phyloP scores from a whole-genome alignment of 306 rosid species.

The Aeschynomene evenia region DNA sequence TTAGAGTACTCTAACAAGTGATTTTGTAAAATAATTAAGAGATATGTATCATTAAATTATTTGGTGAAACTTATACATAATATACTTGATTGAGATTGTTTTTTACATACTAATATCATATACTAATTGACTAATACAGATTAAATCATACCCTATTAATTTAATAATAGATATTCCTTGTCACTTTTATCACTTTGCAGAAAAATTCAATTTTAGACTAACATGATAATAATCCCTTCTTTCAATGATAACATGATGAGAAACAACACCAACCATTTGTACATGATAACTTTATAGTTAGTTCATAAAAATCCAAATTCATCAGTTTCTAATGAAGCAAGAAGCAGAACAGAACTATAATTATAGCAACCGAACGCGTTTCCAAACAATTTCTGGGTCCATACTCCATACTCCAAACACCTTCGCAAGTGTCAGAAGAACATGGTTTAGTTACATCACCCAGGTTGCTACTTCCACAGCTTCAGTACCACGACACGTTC shows the following conservation, averaged over 20 bases:
- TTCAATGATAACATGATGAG: not conserved
- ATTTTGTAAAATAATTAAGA: no score
- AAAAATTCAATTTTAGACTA: no score
- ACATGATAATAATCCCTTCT: not conserved
- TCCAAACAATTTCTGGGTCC: slow-evolving; percentile 38
- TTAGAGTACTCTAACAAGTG: no score
- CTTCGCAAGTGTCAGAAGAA: slow-evolving; percentile 26
- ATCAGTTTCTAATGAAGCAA: not conserved
- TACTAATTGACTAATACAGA: no score
- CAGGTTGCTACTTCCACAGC: not conserved
- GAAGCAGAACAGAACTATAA: not conserved
- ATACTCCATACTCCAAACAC: not conserved
- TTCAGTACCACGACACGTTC: not conserved
- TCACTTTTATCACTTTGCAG: no score
- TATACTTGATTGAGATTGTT: no score
- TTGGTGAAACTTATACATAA: no score
- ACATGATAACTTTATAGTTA: not conserved
- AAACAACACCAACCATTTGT: not conserved
- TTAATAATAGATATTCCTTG: not conserved
- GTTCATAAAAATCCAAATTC: not conserved
- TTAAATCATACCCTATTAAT: no score
- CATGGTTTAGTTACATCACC: not conserved
- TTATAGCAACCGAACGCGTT: slow-evolving; percentile 42
- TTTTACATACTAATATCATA: no score
- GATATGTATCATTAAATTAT: no score